phyloP scores from a whole-genome alignment of 2,329 filamentous ascomycete genomes.

The Pyrenophora seminiperda region DNA sequence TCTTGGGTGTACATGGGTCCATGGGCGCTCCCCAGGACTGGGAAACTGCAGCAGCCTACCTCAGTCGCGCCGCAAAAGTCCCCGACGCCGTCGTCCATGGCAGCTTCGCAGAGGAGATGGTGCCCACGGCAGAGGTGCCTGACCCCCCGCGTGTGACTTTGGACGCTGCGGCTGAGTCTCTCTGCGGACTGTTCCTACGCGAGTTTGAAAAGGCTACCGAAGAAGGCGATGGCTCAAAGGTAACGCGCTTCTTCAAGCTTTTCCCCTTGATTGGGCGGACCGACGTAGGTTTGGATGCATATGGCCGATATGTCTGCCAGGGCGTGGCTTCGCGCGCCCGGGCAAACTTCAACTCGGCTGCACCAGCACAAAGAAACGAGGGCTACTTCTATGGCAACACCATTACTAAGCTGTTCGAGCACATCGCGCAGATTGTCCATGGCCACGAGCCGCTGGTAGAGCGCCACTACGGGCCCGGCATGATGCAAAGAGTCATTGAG shows the following conservation, averaged over 20 bases:
- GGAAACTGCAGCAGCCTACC: conserved; percentile 92
- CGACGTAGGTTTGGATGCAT: conserved; percentile 89
- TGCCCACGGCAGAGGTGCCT: conserved; percentile 93
- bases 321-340: conserved; percentile 87
- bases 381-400: conserved; percentile 91
- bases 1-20: conserved; percentile 89
- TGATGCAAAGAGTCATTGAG: conserved; percentile 94
- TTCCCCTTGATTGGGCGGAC: conserved; percentile 91
- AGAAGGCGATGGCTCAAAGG: conserved; percentile 84
- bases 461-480: conserved; percentile 87
- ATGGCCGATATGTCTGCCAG: conserved; percentile 93
- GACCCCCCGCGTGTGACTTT: conserved; percentile 88
- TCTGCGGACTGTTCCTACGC: conserved; percentile 87
- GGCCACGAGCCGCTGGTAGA: conserved; percentile 89
- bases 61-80: conserved; percentile 80
- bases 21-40: conserved; percentile 99
- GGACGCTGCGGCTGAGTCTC: conserved; percentile 82
- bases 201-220: conserved; percentile 93
- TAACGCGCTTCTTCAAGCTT: conserved; percentile 96
- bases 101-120: conserved; percentile 86
- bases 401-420: conserved; percentile 90
- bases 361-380: conserved; percentile 67
- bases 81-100: conserved; percentile 80
- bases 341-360: conserved; percentile 74
- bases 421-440: conserved; percentile 96